Conservation (phyloP, 768 basidiomycete genomes). For the Termitomyces sp. region DNA sequence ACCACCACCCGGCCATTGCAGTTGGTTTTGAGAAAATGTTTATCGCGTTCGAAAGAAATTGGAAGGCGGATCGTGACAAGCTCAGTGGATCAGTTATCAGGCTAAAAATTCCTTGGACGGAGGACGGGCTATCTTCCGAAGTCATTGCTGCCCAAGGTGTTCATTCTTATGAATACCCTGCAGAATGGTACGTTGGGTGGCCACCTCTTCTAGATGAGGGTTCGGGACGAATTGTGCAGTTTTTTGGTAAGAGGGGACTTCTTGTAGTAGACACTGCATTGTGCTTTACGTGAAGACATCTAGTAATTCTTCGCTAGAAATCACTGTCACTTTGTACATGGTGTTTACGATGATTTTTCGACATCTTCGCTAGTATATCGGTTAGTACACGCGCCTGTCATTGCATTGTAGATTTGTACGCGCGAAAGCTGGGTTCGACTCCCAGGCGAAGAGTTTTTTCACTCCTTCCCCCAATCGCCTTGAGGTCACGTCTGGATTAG, state of each 20-base stretch:
- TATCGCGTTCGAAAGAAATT: slow-evolving; percentile 8
- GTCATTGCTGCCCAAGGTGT: not conserved
- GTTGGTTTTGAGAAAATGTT: slow-evolving; percentile 10
- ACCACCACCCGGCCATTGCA: slow-evolving; percentile 6
- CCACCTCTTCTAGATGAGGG: slow-evolving; percentile 13
- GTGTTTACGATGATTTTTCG: too few species aligned
- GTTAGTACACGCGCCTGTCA: too few species aligned
- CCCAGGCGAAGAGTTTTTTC: too few species aligned
- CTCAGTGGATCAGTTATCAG: slow-evolving; percentile 9
- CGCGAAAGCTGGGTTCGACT: too few species aligned
- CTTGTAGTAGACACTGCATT: slow-evolving; percentile 10
- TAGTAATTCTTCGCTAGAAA: too few species aligned
- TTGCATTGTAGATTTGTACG: too few species aligned
- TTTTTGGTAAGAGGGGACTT: slow-evolving; percentile 7
- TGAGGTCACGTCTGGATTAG: too few species aligned
- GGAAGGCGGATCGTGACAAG: slow-evolving; percentile 1
- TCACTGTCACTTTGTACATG: too few species aligned
- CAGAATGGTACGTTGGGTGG: slow-evolving; percentile 10
- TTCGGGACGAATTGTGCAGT: slow-evolving; percentile 5
- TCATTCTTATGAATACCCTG: slow-evolving; percentile 10
- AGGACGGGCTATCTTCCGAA: not conserved
- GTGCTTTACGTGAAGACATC: not conserved
- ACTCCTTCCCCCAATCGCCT: too few species aligned
- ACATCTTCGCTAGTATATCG: too few species aligned
- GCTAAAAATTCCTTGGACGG: not conserved